Base-by-base conservation (phyloP, 2,329 filamentous ascomycete species). In the Metarhizium humberi region DNA sequence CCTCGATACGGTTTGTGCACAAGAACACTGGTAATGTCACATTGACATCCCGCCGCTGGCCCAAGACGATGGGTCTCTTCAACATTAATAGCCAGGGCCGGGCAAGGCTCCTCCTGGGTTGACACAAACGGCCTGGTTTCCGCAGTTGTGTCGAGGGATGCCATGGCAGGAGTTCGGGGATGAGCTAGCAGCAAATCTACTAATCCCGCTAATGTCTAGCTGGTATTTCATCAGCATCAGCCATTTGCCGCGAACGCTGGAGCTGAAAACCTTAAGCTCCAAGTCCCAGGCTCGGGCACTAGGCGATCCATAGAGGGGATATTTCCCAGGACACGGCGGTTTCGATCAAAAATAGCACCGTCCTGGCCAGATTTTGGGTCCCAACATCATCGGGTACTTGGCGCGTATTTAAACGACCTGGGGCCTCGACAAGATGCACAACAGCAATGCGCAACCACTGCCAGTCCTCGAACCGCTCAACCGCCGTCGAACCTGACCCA, bases 41-140 rank as follows among this genome's bases (percentile, higher is more conserved):
- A 50, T 53, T 55, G 52, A 53, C 54, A 45, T 25, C 51, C 34
- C 54, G 55, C 52, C 46, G 30, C 54, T 50, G 47, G 10, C 54
- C 54, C 49, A 51, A 25, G 46, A 50, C 53, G 47, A 56, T 53
- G 54, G 56, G 45, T 40, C n/a, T 16, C 13, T 29, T 20, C 25
- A 11, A 10, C 14, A 16, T 49, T 25, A 50, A 40, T 46, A 45
- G 32, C 16, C 42, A 10, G 18, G 42, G 8, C 42, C n/a, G 14
- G 40, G n/a, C 32, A 34, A 34, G 32, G 32, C 7, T 34, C 32
- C 45, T 30, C 25, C 14, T 48, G 45, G 16, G 20, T 48, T 30
- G 45, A 29, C 25, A 30, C 45, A 30, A 16, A 6, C 45, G 45
- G 45, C 45, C 25, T 48, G 45, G 3, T 48, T 8, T 48, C 45